phyloP scores from a whole-genome alignment of 2,329 filamentous ascomycete species.

The Neurospora sp. region DNA sequence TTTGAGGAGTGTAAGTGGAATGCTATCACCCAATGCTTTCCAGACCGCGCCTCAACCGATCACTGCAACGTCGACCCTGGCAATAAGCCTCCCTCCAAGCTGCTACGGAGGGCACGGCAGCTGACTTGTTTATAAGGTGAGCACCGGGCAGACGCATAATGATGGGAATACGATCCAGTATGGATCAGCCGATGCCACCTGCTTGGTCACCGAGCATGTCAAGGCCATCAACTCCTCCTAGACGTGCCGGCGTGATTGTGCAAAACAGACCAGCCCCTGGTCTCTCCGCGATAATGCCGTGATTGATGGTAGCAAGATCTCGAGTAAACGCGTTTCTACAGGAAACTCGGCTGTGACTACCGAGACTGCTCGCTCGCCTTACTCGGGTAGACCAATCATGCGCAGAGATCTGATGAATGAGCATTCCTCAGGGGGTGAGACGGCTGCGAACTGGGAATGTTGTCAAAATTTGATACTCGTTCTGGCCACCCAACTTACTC shows the following conservation, averaged over 20 bases:
- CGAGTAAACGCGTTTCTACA: neutral
- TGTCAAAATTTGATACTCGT: neutral
- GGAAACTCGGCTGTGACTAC: slow-evolving; percentile 9
- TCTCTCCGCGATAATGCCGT: neutral
- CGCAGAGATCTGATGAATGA: neutral
- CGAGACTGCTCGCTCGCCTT: slow-evolving; percentile 9
- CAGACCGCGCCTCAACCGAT: slow-evolving; percentile 17
- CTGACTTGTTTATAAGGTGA: slow-evolving; percentile 29
- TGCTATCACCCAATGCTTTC: neutral
- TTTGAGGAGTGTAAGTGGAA: slow-evolving; percentile 30
- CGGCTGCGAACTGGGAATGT: neutral
- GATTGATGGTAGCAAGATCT: neutral
- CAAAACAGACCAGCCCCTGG: neutral
- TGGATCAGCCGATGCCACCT: slow-evolving; percentile 30
- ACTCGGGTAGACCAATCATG: slow-evolving; percentile 5
- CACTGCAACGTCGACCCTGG: slow-evolving; percentile 20
- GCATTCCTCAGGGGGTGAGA: neutral
- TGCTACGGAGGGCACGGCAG: slow-evolving; percentile 23
- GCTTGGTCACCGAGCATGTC: slow-evolving; percentile 36
- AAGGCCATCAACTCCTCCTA: slow-evolving; percentile 18
- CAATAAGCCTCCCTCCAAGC: slow-evolving; percentile 23
- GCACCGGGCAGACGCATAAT: slow-evolving; percentile 30
- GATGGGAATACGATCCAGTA: slow-evolving; percentile 38
- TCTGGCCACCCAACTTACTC: neutral
- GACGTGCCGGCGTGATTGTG: neutral